These are phyloP conservation scores for Cornus controversa DNA, from an alignment of 148 eudicot species.

Conservation along the genomic window DNA sequence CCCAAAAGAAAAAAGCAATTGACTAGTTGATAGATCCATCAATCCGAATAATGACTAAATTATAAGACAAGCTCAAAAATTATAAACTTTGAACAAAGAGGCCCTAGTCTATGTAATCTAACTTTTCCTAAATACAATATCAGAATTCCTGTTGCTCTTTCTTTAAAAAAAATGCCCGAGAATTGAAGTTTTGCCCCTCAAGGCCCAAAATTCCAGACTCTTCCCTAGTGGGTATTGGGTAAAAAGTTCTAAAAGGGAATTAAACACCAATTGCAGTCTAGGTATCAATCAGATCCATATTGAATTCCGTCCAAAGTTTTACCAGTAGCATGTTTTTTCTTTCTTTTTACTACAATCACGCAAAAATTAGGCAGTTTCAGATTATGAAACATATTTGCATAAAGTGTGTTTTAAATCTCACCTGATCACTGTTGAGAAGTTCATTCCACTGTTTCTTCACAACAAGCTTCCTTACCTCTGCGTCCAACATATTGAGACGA, in stretches of 20 bases:
- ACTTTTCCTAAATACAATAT: no score
- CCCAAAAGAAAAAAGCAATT: neutral
- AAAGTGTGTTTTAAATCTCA: conserved; percentile 10
- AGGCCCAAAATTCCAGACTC: neutral
- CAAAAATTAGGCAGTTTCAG: neutral
- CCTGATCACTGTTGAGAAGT: conserved; percentile 81
- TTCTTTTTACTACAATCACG: neutral
- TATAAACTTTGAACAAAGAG: neutral
- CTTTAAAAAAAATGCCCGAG: no score
- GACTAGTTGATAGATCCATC: neutral
- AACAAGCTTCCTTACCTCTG: conserved; percentile 72
- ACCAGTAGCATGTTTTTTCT: neutral
- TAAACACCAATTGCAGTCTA: no score
- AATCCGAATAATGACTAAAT: neutral
- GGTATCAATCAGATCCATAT: no score
- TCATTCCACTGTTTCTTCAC: conserved; percentile 67
- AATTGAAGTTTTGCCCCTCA: no score
- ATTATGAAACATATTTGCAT: neutral
- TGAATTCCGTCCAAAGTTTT: neutral
- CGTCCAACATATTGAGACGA: conserved; percentile 75
- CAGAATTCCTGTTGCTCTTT: no score
- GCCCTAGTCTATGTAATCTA: no score
- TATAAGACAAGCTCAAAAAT: neutral
- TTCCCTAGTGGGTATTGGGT: no score
- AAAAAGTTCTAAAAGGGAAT: no score